These are phyloP conservation scores for Leptomonas seymouri DNA, from an alignment of 208 protist genomes.

Conservation along the genomic window DNA sequence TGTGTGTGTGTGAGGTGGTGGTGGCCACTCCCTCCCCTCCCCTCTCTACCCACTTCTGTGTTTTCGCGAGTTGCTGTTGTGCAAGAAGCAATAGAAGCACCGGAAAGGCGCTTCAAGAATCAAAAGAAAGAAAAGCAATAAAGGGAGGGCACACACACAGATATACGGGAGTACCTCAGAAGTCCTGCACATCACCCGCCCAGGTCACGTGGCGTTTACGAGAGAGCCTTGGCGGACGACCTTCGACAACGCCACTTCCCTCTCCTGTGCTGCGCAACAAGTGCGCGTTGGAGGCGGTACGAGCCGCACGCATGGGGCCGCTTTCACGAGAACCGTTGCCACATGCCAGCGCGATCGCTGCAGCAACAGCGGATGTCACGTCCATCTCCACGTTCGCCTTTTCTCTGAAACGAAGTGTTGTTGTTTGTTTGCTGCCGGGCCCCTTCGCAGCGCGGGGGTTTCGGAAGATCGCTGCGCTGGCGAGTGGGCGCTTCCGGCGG, in stretches of 20 bases:
- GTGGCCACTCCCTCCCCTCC: too few species aligned
- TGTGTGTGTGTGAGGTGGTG: too few species aligned
- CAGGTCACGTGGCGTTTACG: constrained; percentile 28
- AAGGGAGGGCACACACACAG: background rate
- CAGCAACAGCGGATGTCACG: constrained; percentile 7
- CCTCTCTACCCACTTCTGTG: too few species aligned
- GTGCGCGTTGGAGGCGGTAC: background rate
- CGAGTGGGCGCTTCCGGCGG: too few species aligned
- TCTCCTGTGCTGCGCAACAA: background rate
- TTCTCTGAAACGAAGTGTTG: background rate
- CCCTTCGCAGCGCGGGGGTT: too few species aligned
- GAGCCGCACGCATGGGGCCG: background rate
- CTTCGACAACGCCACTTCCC: background rate
- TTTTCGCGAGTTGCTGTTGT: too few species aligned
- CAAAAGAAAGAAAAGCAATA: background rate
- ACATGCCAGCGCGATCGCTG: constrained; percentile 5
- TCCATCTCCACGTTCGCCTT: background rate
- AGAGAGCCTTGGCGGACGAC: background rate
- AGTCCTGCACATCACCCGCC: constrained; percentile 20
- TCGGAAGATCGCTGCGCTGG: too few species aligned
- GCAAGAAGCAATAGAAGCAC: constrained; percentile 1
- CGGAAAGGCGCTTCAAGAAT: constrained; percentile 4
- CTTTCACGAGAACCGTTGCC: background rate
- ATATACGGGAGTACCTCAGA: background rate
- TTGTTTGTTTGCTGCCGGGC: background rate